Percentiles rank a stretch among this genome's conserved stretches.
Evolutionary conservation across 176 grass and related monocot species (phyloP).

Genomic region (Calamus simplicifolius): DNA sequence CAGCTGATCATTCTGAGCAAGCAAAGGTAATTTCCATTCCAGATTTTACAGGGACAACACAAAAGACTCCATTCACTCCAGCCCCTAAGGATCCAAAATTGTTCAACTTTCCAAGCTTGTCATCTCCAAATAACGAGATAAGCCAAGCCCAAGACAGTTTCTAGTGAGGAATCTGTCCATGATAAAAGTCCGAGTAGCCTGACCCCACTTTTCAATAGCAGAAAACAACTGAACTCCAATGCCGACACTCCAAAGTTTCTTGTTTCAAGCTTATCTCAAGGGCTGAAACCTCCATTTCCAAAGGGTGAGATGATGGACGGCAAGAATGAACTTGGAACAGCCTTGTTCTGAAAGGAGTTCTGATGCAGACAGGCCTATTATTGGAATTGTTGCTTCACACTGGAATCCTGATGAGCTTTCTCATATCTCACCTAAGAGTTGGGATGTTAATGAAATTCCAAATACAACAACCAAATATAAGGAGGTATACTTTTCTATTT

Average conservation of each 20-base stretch:
- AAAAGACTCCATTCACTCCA: constrained; percentile 6
- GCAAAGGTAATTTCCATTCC: constrained; percentile 1
- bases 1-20: neutral
- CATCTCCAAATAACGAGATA: constrained; percentile 5
- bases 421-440: constrained; percentile 23
- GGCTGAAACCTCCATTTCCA: constrained; percentile 32
- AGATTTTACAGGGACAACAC: constrained; percentile 19
- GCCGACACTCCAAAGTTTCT: constrained; percentile 30
- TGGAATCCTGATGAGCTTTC: constrained; percentile 15
- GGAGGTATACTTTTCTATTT: constrained; percentile 33
- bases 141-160: constrained; percentile 13
- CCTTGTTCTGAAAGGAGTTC: neutral
- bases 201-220: neutral
- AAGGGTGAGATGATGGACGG: constrained; percentile 10
- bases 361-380: constrained; percentile 9
- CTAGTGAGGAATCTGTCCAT: constrained; percentile 9
- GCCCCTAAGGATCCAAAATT: constrained; percentile 18
- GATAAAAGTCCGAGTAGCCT: neutral
- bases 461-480: constrained; percentile 64
- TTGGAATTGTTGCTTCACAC: constrained; percentile 20
- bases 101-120: constrained; percentile 2
- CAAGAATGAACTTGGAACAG: neutral
- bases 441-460: constrained; percentile 57
- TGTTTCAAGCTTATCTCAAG: constrained; percentile 35
- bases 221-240: constrained; percentile 17